Evolutionary conservation across 345 rosid species (phyloP), one percentile per base, ranked within the genome.

Genomic region (Eucalyptus guilfoylei): DNA sequence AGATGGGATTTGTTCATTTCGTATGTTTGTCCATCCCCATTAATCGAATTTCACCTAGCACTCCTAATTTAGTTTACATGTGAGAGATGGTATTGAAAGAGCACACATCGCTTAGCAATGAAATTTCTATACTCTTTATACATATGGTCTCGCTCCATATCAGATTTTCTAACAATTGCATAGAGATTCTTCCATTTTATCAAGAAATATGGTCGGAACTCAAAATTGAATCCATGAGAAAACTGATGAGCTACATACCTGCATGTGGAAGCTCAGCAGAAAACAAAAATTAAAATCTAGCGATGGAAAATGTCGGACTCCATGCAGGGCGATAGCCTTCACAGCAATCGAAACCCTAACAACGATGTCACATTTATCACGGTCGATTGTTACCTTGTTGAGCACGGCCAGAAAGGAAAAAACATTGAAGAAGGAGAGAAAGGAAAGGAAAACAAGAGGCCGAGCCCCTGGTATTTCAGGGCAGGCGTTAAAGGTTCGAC

Each of bases 361-460:
- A 2, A 76, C 42, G 3, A 14, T 6, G 9, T 76, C 83, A 11
- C 42, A 4, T 37, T 76, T 14, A 76, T 76, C 9, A 37, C 8
- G 47, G 83, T 76, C 45, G 23, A 15, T 21, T 4, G 85, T 40
- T 40, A 15, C 85, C 85, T 11, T 76, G 85, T 21, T 6, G 47
- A 11, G 30, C 85, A 76, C 47, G 85, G 24, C 85, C 28, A 11
- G 12, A 21, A 23, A 14, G 0, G 0, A 12, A 67, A 52, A 87
- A 64, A 58, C 23, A 14, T 4, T 4, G 3, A 28, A 30, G 17
- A 86, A 45, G 16, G 11, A 7, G 45, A 13, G 11, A 34, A 40
- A 48, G 54, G 21, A 37, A 26, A 85, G 49, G 21, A 90, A 92
- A 93, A 93, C 95, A 90, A 34, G 90, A 88, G 93, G 95, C 96